Conservation (phyloP, 108 stramenopile species). For the Craspedostauros australis region DNA sequence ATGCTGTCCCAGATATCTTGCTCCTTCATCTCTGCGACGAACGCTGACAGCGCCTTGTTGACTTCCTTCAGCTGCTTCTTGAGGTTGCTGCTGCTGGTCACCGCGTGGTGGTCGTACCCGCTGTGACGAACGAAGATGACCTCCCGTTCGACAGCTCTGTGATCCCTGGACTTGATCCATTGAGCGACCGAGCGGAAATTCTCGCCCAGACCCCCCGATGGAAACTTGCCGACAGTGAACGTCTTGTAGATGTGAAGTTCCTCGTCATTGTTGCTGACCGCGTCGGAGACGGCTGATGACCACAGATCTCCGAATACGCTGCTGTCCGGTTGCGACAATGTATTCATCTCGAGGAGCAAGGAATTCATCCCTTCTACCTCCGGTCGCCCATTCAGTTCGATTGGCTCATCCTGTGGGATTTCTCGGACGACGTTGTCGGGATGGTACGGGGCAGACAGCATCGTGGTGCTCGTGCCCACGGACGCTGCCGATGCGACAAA, state of each 20-base stretch:
- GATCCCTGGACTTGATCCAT: too few species aligned
- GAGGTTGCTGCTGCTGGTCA: too few species aligned
- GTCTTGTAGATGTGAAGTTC: too few species aligned
- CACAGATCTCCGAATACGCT: constrained; percentile 47
- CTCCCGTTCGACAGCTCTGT: too few species aligned
- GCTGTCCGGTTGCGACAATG: constrained; percentile 14
- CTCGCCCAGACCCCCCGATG: not conserved
- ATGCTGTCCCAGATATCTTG: constrained; percentile 35
- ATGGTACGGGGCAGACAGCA: constrained; percentile 10
- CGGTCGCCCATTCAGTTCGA: constrained; percentile 18
- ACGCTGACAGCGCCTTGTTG: constrained; percentile 34
- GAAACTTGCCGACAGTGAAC: constrained; percentile 22
- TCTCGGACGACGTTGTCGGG: too few species aligned
- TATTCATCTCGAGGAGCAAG: constrained; percentile 27
- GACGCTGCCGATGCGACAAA: constrained; percentile 16
- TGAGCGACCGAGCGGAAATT: not conserved
- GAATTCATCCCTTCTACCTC: constrained; percentile 22
- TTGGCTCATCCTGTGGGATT: constrained; percentile 15
- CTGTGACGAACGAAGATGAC: constrained; percentile 36
- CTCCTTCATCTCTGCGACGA: constrained; percentile 23
- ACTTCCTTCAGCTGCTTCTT: too few species aligned
- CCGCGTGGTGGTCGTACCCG: constrained; percentile 48
- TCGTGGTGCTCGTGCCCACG: constrained; percentile 16
- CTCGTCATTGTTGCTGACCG: not conserved
- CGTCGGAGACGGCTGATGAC: constrained; percentile 17